phyloP scores from a whole-genome alignment of 176 grass and related monocot genomes.

The Oryza glumipatula region DNA sequence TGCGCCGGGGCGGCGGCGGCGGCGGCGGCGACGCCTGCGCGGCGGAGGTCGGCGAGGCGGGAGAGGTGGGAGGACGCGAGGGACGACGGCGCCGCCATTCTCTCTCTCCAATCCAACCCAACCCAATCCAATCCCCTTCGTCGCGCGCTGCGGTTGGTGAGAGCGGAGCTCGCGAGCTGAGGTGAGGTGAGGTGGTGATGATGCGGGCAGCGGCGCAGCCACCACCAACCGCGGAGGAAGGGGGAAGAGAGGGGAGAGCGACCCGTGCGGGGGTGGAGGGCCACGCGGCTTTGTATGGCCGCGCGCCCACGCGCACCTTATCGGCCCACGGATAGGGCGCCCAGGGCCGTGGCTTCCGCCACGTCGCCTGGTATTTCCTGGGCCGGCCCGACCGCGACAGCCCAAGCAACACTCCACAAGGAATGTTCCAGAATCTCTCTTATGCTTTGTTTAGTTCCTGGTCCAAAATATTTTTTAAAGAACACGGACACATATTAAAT shows the following conservation, averaged over 20 bases:
- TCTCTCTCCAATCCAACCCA: neutral
- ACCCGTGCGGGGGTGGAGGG: constrained; percentile 27
- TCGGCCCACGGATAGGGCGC: constrained; percentile 56
- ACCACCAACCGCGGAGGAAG: neutral
- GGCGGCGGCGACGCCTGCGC: neutral
- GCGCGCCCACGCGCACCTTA: constrained; percentile 37
- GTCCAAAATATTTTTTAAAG: too few relatives aligned
- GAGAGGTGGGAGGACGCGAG: constrained; percentile 66
- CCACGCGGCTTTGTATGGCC: constrained; percentile 44
- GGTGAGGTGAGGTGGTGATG: neutral
- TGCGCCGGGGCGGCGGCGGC: neutral
- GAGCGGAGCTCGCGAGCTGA: neutral
- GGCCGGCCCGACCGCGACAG: constrained; percentile 8
- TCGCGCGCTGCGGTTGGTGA: neutral
- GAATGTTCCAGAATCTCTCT: neutral
- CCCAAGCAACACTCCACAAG: neutral
- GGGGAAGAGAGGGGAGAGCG: neutral
- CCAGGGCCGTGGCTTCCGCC: constrained; percentile 11
- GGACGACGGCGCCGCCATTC: constrained; percentile 71
- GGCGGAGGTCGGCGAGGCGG: constrained; percentile 57
- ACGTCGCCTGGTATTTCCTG: neutral
- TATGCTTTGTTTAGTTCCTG: too few relatives aligned
- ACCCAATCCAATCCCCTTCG: neutral
- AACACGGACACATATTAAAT: too few relatives aligned
- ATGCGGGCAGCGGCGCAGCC: constrained; percentile 15